Evolutionary conservation across 148 eudicot species (phyloP), one percentile per base, ranked within the genome.

Genomic region (Salicornia ramosissima): DNA sequence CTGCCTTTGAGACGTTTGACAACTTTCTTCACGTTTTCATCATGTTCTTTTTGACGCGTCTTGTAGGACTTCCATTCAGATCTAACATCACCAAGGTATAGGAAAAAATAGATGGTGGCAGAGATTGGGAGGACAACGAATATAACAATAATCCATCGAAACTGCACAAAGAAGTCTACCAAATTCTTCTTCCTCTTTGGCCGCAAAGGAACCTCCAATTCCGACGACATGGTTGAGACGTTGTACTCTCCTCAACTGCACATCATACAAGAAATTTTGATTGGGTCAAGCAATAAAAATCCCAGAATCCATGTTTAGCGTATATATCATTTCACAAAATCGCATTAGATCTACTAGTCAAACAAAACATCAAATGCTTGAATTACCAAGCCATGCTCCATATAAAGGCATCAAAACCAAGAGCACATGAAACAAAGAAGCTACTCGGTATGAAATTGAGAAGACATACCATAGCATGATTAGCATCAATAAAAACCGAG

Each of bases 141-240:
- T 72, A 91, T 84, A 60, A 91, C 97, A 33, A 82, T 29, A 77
- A 91, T 85, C 97, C 97, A 91, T 83, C 96, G 86, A 81, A 91
- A 89, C 51, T 86, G 80, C 67, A 91, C 87, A 54, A 91, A 80
- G 74, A 83, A 91, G 80, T 91, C 97, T 51, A 91, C 97, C 81
- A 84, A 73, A 22, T 73, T 60, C 87, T 85, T 89, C 84, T 89
- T 87, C 81, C 96, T 91, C 90, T 86, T 91, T 22, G 96, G 89
- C 34, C 96, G 92, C 0, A 84, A 75, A 2, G 93, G 93, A 70
- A 79, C 86, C 80, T 82, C 75, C 25, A 85, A 85, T 68, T 86
- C 93, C 7, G 96, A 80, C 7, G 96, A 80, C 96, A 84, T 87
- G 25, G 47, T 72, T 10, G 28, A 43, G 33, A 36, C 8, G 31